These are phyloP conservation scores for Graphilbum ipis-grandicollis DNA, from an alignment of 2,329 filamentous ascomycete species.

Conservation along the genomic window DNA sequence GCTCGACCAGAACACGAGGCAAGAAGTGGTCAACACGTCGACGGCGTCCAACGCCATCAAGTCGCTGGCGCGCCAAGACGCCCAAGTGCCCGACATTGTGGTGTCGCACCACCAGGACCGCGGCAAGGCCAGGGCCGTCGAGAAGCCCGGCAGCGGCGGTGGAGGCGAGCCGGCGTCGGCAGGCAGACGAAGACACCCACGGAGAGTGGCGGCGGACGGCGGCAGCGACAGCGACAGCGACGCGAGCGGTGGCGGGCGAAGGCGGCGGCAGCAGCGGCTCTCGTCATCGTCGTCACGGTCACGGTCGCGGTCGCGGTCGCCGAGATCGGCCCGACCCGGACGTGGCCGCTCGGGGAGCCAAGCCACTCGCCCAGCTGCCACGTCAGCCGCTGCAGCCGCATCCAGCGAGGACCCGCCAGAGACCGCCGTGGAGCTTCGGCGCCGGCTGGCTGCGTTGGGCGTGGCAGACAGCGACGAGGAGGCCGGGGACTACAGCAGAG, in stretches of 20 bases:
- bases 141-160: not conserved
- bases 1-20: constrained; percentile 48
- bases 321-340: not conserved
- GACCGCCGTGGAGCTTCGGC: constrained; percentile 51
- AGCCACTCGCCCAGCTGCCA: not conserved
- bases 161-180: too few relatives aligned
- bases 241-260: not conserved
- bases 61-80: constrained; percentile 26
- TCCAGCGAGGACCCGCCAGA: constrained; percentile 21
- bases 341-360: not conserved
- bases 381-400: not conserved
- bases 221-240: not conserved
- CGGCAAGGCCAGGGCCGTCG: constrained; percentile 1
- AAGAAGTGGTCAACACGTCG: constrained; percentile 34
- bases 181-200: too few relatives aligned
- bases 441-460: constrained; percentile 38
- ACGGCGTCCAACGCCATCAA: constrained; percentile 30
- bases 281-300: constrained; percentile 2
- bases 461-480: constrained; percentile 18
- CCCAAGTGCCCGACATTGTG: constrained; percentile 1
- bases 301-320: not conserved
- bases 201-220: not conserved
- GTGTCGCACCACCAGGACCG: constrained; percentile 1
- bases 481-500: constrained; percentile 24
- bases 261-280: not conserved